Conservation (phyloP, 352 stramenopile species). For the Phytopythium ostracodes region DNA sequence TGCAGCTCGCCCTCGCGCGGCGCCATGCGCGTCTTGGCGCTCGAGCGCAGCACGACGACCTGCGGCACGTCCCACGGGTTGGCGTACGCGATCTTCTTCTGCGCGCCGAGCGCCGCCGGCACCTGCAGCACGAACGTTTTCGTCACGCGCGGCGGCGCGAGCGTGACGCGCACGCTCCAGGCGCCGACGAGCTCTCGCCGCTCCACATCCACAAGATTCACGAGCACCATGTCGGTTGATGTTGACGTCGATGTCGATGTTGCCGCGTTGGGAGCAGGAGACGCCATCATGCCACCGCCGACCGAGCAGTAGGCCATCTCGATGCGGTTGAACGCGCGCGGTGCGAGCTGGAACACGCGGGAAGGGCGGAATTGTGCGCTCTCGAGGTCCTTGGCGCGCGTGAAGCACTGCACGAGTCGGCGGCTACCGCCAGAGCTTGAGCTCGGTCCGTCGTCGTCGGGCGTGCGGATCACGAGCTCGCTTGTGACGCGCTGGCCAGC, state of each 20-base stretch:
- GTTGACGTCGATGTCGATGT: too few species aligned
- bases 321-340: slow-evolving; percentile 90
- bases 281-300: slow-evolving; percentile 7
- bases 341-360: slow-evolving; percentile 84
- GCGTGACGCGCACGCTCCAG: slow-evolving; percentile 84
- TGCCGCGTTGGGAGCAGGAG: slow-evolving; percentile 9
- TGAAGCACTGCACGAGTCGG: slow-evolving; percentile 48
- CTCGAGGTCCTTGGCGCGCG: slow-evolving; percentile 27
- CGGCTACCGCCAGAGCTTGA: slow-evolving; percentile 1
- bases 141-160: slow-evolving; percentile 76
- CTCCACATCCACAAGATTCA: slow-evolving; percentile 90
- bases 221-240: slow-evolving; percentile 32
- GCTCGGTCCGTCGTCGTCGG: slow-evolving; percentile 47
- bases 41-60: slow-evolving; percentile 83
- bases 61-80: slow-evolving; percentile 91
- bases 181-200: slow-evolving; percentile 85
- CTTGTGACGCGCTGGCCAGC: slow-evolving; percentile 79
- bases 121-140: slow-evolving; percentile 91
- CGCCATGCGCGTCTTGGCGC: slow-evolving; percentile 57
- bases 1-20: slow-evolving; percentile 67
- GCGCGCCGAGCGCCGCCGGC: slow-evolving; percentile 40
- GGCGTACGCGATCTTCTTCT: slow-evolving; percentile 92
- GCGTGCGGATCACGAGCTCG: slow-evolving; percentile 84
- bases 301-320: slow-evolving; percentile 75
- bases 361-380: slow-evolving; percentile 73